A percentile compares a stretch with the other conserved stretches of the same genome.
Conservation (phyloP, 169 alveolate genomes). For the Cryptosporidium ryanae region DNA sequence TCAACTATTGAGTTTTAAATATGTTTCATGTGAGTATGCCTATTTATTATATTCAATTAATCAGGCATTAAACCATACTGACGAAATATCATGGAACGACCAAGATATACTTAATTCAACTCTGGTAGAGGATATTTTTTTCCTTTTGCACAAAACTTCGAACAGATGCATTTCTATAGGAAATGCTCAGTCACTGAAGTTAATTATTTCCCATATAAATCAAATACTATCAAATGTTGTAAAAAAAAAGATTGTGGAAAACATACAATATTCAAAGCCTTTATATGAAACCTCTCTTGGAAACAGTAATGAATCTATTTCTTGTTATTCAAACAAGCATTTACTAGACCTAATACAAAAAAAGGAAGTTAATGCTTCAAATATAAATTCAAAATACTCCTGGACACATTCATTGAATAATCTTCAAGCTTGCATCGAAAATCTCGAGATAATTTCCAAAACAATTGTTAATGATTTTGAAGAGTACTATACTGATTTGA, state of each 20-base stretch:
- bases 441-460: constrained; percentile 44
- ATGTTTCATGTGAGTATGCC: constrained; percentile 70
- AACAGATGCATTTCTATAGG: constrained; percentile 62
- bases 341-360: constrained; percentile 34
- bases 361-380: constrained; percentile 9
- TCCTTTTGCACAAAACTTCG: constrained; percentile 54
- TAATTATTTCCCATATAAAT: constrained; percentile 38
- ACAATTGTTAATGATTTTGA: constrained; percentile 51
- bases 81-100: constrained; percentile 62
- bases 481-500: constrained; percentile 7
- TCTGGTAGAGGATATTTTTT: constrained; percentile 56
- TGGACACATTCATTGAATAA: constrained; percentile 69
- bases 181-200: constrained; percentile 15
- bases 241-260: constrained; percentile 38
- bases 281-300: constrained; percentile 59
- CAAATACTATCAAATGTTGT: constrained; percentile 35
- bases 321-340: constrained; percentile 11
- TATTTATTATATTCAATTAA: constrained; percentile 41
- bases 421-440: constrained; percentile 66
- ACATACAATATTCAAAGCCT: constrained; percentile 39
- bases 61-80: constrained; percentile 56
- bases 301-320: constrained; percentile 45
- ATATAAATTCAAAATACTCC: constrained; percentile 40
- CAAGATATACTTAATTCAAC: constrained; percentile 56
- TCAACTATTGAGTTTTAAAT: constrained; percentile 42